Conservation (phyloP, 257 asterid species). For the Nicotiana benthamiana region DNA sequence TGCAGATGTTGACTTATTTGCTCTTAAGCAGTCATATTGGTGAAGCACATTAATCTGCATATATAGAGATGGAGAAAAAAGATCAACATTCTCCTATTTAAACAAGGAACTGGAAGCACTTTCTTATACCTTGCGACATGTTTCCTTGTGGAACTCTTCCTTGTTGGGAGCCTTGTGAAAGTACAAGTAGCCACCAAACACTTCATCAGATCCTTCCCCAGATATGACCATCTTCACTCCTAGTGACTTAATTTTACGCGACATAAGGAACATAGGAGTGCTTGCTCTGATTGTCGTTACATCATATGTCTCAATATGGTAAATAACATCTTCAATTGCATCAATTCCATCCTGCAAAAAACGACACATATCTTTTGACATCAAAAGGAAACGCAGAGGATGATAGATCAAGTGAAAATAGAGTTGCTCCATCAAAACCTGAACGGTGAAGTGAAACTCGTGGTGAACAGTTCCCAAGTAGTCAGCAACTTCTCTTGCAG, state of each 20-base stretch:
- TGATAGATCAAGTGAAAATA: background rate
- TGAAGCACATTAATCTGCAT: conserved; percentile 87
- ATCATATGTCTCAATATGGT: conserved; percentile 45
- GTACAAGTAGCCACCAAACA: conserved; percentile 86
- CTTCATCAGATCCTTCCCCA: conserved; percentile 96
- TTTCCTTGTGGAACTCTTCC: conserved; percentile 81
- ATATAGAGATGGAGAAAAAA: background rate
- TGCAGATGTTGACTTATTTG: conserved; percentile 87
- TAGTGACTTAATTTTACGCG: conserved; percentile 82
- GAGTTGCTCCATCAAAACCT: conserved; percentile 28
- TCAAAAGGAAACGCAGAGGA: background rate
- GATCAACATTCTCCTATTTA: background rate
- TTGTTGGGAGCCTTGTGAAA: conserved; percentile 25
- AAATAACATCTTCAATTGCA: conserved; percentile 93
- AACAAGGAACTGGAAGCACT: background rate
- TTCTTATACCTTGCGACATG: conserved; percentile 65
- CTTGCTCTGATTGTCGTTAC: no score
- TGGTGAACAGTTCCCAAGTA: conserved; percentile 92
- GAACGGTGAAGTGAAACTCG: conserved; percentile 83
- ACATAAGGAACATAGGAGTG: background rate
- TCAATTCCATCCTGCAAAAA: conserved; percentile 74
- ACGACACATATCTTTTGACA: background rate
- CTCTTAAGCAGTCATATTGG: conserved; percentile 85
- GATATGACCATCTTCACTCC: conserved; percentile 94
- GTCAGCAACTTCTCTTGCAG: conserved; percentile 88